phyloP scores from a whole-genome alignment of 1,284 basidiomycete genomes.

The Inonotus obliquus region DNA sequence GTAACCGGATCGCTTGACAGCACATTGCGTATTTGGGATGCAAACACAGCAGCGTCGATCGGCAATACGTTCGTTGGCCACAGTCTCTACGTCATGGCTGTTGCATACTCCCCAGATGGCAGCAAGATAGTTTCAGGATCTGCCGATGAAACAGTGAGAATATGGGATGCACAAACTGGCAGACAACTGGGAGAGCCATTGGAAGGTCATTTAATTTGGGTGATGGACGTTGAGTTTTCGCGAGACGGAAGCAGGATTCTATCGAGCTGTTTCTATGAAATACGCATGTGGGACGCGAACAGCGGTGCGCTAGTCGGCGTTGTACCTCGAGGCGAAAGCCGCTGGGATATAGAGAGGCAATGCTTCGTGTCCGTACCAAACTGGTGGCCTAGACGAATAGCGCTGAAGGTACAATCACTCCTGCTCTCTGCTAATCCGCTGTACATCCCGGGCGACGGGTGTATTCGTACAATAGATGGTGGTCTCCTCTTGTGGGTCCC shows the following conservation, averaged over 20 bases:
- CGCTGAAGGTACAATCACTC: background rate
- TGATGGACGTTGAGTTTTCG: background rate
- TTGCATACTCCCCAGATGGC: conserved; percentile 15
- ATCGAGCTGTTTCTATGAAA: conserved; percentile 60
- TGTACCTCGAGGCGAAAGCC: background rate
- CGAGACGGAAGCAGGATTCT: background rate
- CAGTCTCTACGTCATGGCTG: background rate
- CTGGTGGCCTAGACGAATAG: background rate
- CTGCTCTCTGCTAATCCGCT: background rate
- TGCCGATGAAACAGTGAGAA: conserved; percentile 5
- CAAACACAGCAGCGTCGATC: background rate
- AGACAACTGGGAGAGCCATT: background rate
- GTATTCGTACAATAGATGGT: background rate
- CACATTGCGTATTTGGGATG: conserved; percentile 9
- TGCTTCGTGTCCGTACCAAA: background rate
- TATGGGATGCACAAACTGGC: conserved; percentile 18
- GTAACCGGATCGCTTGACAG: conserved; percentile 6
- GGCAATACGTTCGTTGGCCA: conserved; percentile 10
- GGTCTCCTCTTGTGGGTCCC: background rate
- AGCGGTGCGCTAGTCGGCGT: conserved; percentile 40
- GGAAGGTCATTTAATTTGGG: background rate
- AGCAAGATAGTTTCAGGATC: conserved; percentile 15
- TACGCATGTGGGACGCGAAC: conserved; percentile 93
- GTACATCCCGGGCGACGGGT: background rate
- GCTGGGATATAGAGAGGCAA: background rate